Percentiles rank a stretch among this genome's conserved stretches.
Evolutionary conservation across 495 filamentous ascomycete species (phyloP).

Genomic region (Trichoderma asperelloides): DNA sequence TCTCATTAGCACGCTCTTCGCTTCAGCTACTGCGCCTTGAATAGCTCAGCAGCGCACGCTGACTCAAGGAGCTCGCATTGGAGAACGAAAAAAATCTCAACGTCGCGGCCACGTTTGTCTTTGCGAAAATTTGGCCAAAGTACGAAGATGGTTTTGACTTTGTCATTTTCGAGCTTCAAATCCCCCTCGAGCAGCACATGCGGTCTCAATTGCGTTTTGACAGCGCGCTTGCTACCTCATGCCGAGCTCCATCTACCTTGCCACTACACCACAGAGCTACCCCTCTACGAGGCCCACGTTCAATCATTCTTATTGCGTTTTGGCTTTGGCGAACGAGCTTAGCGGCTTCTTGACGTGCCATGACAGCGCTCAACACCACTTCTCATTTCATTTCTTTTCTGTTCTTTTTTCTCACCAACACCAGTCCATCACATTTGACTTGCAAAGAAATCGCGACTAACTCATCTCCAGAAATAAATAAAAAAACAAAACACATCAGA

Average conservation of each 20-base stretch:
- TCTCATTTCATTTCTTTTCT: not conserved
- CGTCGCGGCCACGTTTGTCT: slow-evolving; percentile 11
- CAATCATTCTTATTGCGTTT: not conserved
- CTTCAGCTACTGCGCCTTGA: not conserved
- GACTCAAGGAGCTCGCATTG: slow-evolving; percentile 15
- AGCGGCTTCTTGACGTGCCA: not conserved
- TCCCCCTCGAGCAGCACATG: slow-evolving; percentile 22
- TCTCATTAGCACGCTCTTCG: not conserved
- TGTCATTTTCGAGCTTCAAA: slow-evolving; percentile 25
- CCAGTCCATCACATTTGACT: not conserved
- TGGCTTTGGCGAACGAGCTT: not conserved
- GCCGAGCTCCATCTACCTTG: not conserved
- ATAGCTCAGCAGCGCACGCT: slow-evolving; percentile 2
- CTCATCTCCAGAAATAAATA: not conserved
- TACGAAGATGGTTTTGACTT: slow-evolving; percentile 21
- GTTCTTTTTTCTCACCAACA: not conserved
- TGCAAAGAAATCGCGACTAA: not conserved
- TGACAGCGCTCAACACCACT: not conserved
- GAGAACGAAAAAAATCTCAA: slow-evolving; percentile 4
- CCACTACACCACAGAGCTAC: not conserved
- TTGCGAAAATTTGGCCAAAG: slow-evolving; percentile 9
- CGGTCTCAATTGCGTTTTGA: slow-evolving; percentile 29
- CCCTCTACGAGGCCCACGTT: not conserved
- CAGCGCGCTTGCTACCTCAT: slow-evolving; percentile 7
- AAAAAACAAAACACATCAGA: not conserved